Conservation (phyloP, 208 protist species). For the Trypanosoma vivax region DNA sequence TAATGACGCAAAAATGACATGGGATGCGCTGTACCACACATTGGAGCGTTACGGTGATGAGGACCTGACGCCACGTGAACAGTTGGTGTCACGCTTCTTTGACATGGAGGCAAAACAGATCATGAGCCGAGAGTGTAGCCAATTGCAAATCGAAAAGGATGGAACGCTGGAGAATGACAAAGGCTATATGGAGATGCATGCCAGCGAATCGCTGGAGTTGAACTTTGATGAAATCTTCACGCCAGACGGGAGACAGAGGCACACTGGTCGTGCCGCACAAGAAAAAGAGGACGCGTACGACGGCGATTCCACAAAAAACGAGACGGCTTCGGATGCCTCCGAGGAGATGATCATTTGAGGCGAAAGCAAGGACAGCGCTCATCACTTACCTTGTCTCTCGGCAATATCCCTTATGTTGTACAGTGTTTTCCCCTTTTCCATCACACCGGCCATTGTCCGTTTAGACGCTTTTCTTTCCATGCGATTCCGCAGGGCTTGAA, state of each 20-base stretch:
- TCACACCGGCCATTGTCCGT: no score
- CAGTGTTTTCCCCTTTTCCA: no score
- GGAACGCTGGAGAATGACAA: constrained; percentile 10
- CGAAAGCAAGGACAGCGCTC: no score
- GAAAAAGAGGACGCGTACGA: neutral
- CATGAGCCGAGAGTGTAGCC: constrained; percentile 32
- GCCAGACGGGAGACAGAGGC: constrained; percentile 12
- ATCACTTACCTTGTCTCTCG: no score
- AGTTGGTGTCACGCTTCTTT: constrained; percentile 85
- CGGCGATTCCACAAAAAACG: no score
- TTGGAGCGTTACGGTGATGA: constrained; percentile 85
- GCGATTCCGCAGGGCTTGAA: no score
- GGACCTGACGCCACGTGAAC: constrained; percentile 76
- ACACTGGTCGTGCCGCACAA: neutral
- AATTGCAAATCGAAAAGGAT: neutral
- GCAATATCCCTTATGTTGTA: no score
- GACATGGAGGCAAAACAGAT: constrained; percentile 64
- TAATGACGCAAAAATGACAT: constrained; percentile 88
- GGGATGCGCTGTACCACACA: constrained; percentile 86
- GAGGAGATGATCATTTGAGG: no score
- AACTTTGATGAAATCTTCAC: constrained; percentile 80
- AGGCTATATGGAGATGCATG: constrained; percentile 1
- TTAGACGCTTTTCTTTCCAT: no score
- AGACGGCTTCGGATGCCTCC: no score
- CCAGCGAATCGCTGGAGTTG: constrained; percentile 37